These are phyloP conservation scores for Lodderomyces parapsilosis DNA, from an alignment of 1,139 yeast species.

Conservation along the genomic window DNA sequence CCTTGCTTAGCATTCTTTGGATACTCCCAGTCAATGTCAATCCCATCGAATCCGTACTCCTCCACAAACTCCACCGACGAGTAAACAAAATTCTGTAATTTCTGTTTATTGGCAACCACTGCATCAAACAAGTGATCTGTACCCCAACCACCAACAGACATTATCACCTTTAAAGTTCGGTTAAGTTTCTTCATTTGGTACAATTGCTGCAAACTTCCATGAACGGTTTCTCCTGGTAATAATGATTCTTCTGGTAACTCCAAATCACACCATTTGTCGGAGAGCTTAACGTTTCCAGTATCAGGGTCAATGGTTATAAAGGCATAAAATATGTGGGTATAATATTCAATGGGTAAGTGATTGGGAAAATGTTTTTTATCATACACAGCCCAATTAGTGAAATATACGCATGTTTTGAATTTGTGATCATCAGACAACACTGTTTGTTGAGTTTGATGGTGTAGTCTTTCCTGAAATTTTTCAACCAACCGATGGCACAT, in stretches of 20 bases:
- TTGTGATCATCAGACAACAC: not conserved
- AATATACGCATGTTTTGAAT: constrained; percentile 33
- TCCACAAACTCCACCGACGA: constrained; percentile 49
- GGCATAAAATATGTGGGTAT: constrained; percentile 77
- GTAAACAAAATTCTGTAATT: constrained; percentile 47
- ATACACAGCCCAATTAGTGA: constrained; percentile 73
- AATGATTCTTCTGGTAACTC: constrained; percentile 39
- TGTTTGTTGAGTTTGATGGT: constrained; percentile 1
- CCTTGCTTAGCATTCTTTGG: constrained; percentile 56
- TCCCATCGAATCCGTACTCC: constrained; percentile 75
- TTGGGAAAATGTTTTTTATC: constrained; percentile 58
- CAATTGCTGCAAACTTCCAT: constrained; percentile 61
- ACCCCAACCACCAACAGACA: constrained; percentile 93
- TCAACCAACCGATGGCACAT: constrained; percentile 9
- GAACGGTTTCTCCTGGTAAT: constrained; percentile 18
- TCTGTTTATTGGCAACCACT: constrained; percentile 37
- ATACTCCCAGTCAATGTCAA: constrained; percentile 95
- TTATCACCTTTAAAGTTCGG: constrained; percentile 54
- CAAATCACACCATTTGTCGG: constrained; percentile 71
- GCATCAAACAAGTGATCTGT: constrained; percentile 51
- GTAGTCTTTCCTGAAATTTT: constrained; percentile 11
- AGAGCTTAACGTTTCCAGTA: constrained; percentile 52
- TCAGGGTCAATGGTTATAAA: constrained; percentile 59
- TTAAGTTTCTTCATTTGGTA: constrained; percentile 46
- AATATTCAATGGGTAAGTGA: constrained; percentile 56